These are phyloP conservation scores for Micromonas pusilla DNA, from an alignment of 139 green algal species.

Conservation along the genomic window DNA sequence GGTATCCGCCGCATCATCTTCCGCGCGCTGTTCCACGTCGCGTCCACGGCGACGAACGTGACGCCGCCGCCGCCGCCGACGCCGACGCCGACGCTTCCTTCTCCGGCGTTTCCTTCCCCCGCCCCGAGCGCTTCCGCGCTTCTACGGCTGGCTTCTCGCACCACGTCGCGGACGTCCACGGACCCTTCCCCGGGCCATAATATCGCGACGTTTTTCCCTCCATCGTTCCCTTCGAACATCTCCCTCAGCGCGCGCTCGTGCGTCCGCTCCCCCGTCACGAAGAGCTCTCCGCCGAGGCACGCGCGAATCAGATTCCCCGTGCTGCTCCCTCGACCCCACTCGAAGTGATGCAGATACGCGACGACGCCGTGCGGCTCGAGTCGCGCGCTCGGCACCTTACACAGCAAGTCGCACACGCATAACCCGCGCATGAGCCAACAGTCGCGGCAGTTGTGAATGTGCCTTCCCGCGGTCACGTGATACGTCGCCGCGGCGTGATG, in stretches of 20 bases:
- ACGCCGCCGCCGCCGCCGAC: too few relatives aligned
- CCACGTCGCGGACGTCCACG: neutral
- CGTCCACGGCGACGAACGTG: neutral
- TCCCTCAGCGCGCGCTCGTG: neutral
- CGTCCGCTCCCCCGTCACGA: neutral
- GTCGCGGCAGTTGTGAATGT: neutral
- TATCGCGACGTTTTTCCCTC: neutral
- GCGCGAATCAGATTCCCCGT: neutral
- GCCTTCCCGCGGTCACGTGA: neutral
- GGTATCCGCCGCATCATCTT: neutral
- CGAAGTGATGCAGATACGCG: neutral
- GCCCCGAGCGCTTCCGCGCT: neutral
- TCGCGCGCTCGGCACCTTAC: neutral
- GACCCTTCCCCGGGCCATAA: neutral
- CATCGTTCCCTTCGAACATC: neutral
- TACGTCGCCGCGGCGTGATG: neutral
- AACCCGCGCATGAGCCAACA: neutral
- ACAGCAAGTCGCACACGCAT: neutral
- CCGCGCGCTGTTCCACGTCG: neutral
- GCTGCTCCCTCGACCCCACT: neutral
- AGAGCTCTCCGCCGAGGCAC: neutral
- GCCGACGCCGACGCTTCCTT: neutral
- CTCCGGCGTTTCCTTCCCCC: neutral
- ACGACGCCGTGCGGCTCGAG: neutral
- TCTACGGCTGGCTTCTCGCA: too few relatives aligned